Evolutionary conservation across 2,329 filamentous ascomycete genomes (phyloP), one percentile per base, ranked within the genome.

Genomic region (Hyphodiscus sp.): DNA sequence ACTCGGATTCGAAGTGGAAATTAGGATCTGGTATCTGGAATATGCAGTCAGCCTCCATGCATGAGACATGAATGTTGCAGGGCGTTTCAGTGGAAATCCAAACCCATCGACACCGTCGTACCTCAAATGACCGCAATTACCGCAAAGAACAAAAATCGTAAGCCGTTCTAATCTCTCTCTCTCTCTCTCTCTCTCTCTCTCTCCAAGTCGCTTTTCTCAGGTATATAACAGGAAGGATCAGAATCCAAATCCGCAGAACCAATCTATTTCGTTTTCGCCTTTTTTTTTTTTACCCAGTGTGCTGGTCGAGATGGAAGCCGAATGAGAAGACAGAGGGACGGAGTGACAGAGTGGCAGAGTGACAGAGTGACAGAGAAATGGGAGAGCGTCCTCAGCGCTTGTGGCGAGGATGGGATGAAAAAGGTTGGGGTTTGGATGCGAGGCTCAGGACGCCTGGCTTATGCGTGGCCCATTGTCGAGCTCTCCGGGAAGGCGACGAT

Each of bases 401-500:
- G 13, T 13, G 11, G 33, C 33, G 33, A 38, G 16, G 33, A 38
- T 38, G 52, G 57, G 51, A 43, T 30, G 53, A 51, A 52, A 43
- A 58, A 60, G 55, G 52, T 16, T 53, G 54, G 45, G 33, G 46
- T 16, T 29, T 29, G 47, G 45, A 18, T 30, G 18, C 20, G 59
- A 63, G 63, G 63, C 62, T 66, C 58, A 54, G 59, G 51, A 60
- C 58, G 64, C 62, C 65, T 51, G 50, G 58, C 51, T 58, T 65
- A 66, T 63, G 54, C 61, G 61, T 56, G 50, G 63, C 65, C 66
- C 65, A 68, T 68, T 58, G 59, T 67, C 55, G 56, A 59, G 30
- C 16, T 30, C 23, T 16, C 9, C 9, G 11, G 26, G 18, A 50
- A 23, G 20, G 18, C 18, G 42, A 18, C 20, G 42, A 10, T 4